phyloP scores from a whole-genome alignment of 306 rosid species.

The Sesbania bispinosa region DNA sequence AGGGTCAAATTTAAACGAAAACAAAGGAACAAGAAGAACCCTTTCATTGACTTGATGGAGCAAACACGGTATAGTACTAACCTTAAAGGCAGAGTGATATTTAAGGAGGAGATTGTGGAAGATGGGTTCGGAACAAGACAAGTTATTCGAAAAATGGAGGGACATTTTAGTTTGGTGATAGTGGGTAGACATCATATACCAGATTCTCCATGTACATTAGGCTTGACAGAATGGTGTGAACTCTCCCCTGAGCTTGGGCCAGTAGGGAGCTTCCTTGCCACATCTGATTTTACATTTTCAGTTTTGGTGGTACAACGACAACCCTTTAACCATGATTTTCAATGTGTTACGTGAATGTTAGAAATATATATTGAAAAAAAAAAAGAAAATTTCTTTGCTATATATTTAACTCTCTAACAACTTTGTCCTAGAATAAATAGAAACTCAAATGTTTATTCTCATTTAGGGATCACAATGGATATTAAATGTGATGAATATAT shows the following conservation, averaged over 20 bases:
- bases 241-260: too few species aligned
- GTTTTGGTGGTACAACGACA: slow-evolving; percentile 40
- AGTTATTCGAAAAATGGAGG: slow-evolving; percentile 1
- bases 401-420: too few species aligned
- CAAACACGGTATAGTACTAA: background rate
- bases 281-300: slow-evolving; percentile 40
- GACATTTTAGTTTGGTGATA: background rate
- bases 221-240: slow-evolving; percentile 40
- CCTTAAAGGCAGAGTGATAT: background rate
- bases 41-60: slow-evolving; percentile 28
- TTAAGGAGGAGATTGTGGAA: slow-evolving; percentile 29
- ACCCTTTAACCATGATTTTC: background rate
- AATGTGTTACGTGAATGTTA: background rate
- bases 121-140: slow-evolving; percentile 29
- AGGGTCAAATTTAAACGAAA: background rate
- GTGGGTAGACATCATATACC: slow-evolving; percentile 28
- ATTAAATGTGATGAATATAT: too few species aligned
- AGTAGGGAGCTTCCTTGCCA: slow-evolving; percentile 30
- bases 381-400: too few species aligned
- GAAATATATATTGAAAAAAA: background rate
- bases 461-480: too few species aligned
- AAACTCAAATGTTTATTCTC: too few species aligned
- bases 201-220: slow-evolving; percentile 23
- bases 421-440: too few species aligned
- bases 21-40: background rate